A percentile compares a stretch with the other conserved stretches of the same genome.
Conservation (phyloP, 257 asterid species). For the Capsicum chinense region DNA sequence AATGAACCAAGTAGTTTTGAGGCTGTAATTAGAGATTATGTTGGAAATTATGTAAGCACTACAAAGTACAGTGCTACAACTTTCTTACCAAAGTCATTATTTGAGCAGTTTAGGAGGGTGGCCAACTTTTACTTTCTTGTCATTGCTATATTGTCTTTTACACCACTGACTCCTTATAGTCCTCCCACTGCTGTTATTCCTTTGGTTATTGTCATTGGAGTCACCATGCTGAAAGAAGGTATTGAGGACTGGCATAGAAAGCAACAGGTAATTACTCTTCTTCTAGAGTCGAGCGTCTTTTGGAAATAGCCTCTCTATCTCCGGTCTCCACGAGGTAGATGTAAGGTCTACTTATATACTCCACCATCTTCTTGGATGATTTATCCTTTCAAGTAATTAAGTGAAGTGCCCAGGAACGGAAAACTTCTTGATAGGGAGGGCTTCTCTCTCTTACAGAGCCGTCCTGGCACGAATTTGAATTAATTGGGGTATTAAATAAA, state of each 20-base stretch:
- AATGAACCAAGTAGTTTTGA: conserved; percentile 67
- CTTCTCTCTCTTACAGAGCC: too few relatives aligned
- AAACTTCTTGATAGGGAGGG: neutral
- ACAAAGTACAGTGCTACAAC: conserved; percentile 81
- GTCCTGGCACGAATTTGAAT: neutral
- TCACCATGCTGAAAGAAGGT: conserved; percentile 83
- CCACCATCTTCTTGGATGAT: neutral
- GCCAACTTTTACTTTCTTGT: conserved; percentile 90
- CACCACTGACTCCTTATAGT: conserved; percentile 70
- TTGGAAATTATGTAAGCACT: conserved; percentile 67
- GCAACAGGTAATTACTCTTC: conserved; percentile 59
- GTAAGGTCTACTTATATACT: too few relatives aligned
- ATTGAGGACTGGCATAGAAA: conserved; percentile 79
- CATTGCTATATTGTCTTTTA: conserved; percentile 67
- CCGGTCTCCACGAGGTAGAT: too few relatives aligned
- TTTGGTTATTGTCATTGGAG: conserved; percentile 67
- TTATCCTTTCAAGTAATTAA: neutral
- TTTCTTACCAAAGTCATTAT: conserved; percentile 87
- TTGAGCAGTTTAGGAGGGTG: conserved; percentile 95
- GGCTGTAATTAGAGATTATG: conserved; percentile 46
- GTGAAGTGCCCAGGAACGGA: neutral
- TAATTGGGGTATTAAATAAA: neutral
- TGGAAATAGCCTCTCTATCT: too few relatives aligned
- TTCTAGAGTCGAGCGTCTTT: neutral
- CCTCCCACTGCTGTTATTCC: conserved; percentile 76